These are phyloP conservation scores for Metschnikowia cubensis DNA, from an alignment of 805 yeast genomes.

Conservation along the genomic window DNA sequence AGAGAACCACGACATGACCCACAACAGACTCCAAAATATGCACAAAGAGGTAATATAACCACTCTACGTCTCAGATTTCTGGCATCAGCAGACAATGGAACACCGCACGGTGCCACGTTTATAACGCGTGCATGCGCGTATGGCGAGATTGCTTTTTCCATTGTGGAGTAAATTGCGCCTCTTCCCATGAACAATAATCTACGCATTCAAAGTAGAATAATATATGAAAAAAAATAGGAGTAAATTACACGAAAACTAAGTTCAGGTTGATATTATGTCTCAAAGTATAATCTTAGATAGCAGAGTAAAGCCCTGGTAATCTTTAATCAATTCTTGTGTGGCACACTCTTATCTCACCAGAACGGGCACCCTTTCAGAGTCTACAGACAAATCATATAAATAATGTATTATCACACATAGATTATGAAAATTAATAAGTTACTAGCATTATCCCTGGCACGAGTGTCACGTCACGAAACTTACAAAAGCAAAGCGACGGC, in stretches of 20 bases:
- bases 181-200: background rate
- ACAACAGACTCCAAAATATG: too few species aligned
- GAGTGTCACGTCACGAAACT: background rate
- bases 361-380: background rate
- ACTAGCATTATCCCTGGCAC: background rate
- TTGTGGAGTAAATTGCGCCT: background rate
- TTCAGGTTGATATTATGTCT: background rate
- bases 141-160: background rate
- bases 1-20: too few species aligned
- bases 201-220: too few species aligned
- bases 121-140: background rate
- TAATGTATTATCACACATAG: background rate
- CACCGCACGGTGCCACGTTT: background rate
- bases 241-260: too few species aligned
- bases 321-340: background rate
- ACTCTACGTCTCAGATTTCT: background rate
- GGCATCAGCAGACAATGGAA: background rate
- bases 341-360: background rate
- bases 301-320: too few species aligned
- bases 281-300: too few species aligned
- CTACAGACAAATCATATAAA: background rate
- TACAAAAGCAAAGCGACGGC: constrained; percentile 19
- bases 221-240: too few species aligned
- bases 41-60: background rate
- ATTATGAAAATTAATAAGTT: background rate